Evolutionary conservation across 495 filamentous ascomycete species (phyloP).

Genomic region (Hyphodiscus hymeniophilus): DNA sequence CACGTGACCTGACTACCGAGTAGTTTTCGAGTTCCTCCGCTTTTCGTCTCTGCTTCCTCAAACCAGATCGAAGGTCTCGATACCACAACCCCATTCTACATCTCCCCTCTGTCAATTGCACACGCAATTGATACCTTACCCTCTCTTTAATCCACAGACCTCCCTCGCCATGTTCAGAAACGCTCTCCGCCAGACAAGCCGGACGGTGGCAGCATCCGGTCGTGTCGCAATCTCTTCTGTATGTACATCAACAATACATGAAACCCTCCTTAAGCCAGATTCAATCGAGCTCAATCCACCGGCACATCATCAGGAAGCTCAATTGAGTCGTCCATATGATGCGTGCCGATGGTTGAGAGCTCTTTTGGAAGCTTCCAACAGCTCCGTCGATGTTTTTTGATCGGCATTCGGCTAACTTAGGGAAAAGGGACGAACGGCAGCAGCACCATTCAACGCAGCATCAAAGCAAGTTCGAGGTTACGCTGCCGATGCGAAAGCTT

Average conservation of each 20-base stretch:
- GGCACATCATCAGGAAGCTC: slow-evolving; percentile 26
- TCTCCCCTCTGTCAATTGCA: slow-evolving; percentile 25
- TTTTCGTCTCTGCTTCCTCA: slow-evolving; percentile 4
- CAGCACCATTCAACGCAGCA: slow-evolving; percentile 61
- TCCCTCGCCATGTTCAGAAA: slow-evolving; percentile 81
- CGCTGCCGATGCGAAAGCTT: slow-evolving; percentile 77
- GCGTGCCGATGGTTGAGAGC: slow-evolving; percentile 25
- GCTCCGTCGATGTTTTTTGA: slow-evolving; percentile 30
- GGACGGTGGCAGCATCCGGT: slow-evolving; percentile 82
- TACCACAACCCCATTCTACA: slow-evolving; percentile 17
- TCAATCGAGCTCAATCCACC: slow-evolving; percentile 26
- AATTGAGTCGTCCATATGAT: slow-evolving; percentile 36
- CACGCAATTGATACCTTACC: slow-evolving; percentile 23
- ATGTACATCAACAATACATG: slow-evolving; percentile 46
- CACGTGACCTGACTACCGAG: too few relatives aligned
- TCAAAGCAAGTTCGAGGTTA: slow-evolving; percentile 80
- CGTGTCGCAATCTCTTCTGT: slow-evolving; percentile 84
- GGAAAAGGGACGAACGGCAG: slow-evolving; percentile 74
- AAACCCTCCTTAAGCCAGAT: background rate
- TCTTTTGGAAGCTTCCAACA: slow-evolving; percentile 25
- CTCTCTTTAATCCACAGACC: slow-evolving; percentile 20
- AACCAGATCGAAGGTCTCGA: slow-evolving; percentile 10
- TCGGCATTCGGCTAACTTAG: slow-evolving; percentile 43
- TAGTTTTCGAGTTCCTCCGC: too few relatives aligned
- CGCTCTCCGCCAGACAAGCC: slow-evolving; percentile 91